Percentiles rank a stretch among this genome's conserved stretches.
These are phyloP conservation scores for Colletotrichum trifolii DNA, from an alignment of 2,329 filamentous ascomycete species.

Conservation along the genomic window DNA sequence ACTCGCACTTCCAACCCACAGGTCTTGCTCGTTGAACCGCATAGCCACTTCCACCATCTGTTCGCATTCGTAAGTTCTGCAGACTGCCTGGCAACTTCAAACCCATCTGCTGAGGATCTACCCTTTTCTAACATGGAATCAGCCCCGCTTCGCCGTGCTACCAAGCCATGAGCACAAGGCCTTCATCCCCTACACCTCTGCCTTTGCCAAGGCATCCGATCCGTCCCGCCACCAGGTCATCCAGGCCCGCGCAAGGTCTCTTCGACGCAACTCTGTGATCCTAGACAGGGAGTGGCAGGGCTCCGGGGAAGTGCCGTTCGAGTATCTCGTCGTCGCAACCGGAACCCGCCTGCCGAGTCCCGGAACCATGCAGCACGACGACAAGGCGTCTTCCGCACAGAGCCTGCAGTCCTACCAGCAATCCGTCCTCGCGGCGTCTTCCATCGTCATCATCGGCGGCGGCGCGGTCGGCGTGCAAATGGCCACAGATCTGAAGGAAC, in stretches of 20 bases:
- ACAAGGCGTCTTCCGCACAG: slow-evolving; percentile 39
- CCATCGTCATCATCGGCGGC: slow-evolving; percentile 52
- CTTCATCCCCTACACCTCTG: slow-evolving; percentile 57
- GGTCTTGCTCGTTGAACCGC: slow-evolving; percentile 26
- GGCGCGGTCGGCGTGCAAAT: slow-evolving; percentile 63
- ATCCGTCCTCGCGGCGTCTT: slow-evolving; percentile 34
- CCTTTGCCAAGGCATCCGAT: slow-evolving; percentile 11
- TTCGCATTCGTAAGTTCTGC: slow-evolving; percentile 18
- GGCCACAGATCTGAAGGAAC: slow-evolving; percentile 58
- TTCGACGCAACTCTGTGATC: slow-evolving; percentile 2
- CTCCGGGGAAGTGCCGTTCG: slow-evolving; percentile 10
- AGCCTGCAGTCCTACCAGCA: slow-evolving; percentile 46
- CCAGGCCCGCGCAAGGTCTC: slow-evolving; percentile 10
- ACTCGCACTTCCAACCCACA: neutral
- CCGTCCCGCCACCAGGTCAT: slow-evolving; percentile 21
- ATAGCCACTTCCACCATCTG: slow-evolving; percentile 28
- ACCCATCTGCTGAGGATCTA: accelerated
- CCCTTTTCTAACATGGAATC: slow-evolving; percentile 30
- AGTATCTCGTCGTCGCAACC: slow-evolving; percentile 15
- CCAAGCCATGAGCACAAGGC: slow-evolving; percentile 54
- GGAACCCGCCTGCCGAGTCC: slow-evolving; percentile 16
- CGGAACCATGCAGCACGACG: slow-evolving; percentile 18
- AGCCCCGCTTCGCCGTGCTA: slow-evolving; percentile 58
- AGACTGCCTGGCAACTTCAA: neutral
- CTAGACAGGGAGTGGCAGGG: slow-evolving; percentile 26